Evolutionary conservation across 805 yeast species (phyloP).

Genomic region (Candida anglica): DNA sequence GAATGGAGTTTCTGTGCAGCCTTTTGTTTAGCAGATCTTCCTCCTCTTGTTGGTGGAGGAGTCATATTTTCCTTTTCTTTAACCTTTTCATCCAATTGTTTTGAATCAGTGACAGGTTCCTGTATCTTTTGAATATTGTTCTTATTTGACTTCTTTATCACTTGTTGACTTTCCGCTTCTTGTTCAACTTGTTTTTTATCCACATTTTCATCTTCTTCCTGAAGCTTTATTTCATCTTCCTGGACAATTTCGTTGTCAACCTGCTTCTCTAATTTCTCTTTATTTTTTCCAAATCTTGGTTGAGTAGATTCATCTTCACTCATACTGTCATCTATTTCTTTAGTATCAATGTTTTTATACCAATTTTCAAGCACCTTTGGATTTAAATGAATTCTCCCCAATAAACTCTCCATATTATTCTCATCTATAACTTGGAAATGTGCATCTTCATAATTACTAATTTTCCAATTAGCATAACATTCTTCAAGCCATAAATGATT

Average conservation of each 20-base stretch:
- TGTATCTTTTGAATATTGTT: too few relatives aligned
- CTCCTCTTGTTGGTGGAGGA: constrained; percentile 9
- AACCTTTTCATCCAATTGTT: neutral
- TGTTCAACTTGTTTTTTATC: constrained; percentile 11
- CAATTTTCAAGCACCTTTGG: constrained; percentile 37
- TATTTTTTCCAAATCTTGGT: constrained; percentile 1
- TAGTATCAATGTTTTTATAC: constrained; percentile 17
- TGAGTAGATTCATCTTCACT: constrained; percentile 18
- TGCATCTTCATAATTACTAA: constrained; percentile 41
- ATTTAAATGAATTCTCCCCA: constrained; percentile 51
- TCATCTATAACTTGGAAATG: constrained; percentile 44
- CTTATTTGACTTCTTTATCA: constrained; percentile 4
- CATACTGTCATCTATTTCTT: constrained; percentile 25
- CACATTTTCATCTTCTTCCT: neutral
- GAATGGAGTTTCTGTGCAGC: constrained; percentile 66
- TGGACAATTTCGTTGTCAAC: neutral
- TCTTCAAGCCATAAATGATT: constrained; percentile 91
- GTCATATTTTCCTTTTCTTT: constrained; percentile 1
- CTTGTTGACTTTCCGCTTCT: constrained; percentile 10
- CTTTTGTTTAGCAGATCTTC: constrained; percentile 59
- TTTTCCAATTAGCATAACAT: constrained; percentile 57
- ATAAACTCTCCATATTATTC: constrained; percentile 37
- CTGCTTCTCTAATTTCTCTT: neutral
- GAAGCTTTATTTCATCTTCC: neutral
- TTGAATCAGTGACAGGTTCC: neutral